Percentiles rank a stretch among this genome's conserved stretches.
Evolutionary conservation across 495 filamentous ascomycete species (phyloP).

Genomic region (Penicillium turbatum): DNA sequence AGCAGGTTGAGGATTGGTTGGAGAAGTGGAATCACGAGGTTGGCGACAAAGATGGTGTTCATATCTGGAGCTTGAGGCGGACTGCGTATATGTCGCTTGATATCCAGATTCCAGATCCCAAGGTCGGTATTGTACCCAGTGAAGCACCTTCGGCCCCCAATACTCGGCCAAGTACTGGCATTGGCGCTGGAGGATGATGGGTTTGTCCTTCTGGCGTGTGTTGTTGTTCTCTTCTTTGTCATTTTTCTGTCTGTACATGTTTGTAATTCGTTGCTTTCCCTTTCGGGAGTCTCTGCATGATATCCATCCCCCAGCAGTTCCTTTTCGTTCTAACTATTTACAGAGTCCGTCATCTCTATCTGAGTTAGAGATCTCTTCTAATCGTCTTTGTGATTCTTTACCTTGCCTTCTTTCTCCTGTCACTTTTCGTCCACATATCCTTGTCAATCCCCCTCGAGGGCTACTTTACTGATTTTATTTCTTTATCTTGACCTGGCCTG

Average conservation of each 20-base stretch:
- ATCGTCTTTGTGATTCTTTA: constrained; percentile 10
- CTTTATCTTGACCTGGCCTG: neutral
- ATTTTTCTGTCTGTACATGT: constrained; percentile 14
- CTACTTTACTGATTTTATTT: constrained; percentile 1
- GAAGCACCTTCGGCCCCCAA: constrained; percentile 36
- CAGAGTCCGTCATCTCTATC: neutral
- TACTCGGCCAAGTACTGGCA: constrained; percentile 39
- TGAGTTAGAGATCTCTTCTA: constrained; percentile 1
- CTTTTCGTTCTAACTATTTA: neutral
- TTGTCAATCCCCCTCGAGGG: constrained; percentile 6
- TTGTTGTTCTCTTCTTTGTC: constrained; percentile 2
- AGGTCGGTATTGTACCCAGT: constrained; percentile 52
- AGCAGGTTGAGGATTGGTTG: constrained; percentile 67
- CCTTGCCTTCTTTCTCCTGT: constrained; percentile 11
- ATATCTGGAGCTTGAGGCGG: constrained; percentile 69
- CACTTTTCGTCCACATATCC: constrained; percentile 8
- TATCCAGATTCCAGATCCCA: constrained; percentile 80
- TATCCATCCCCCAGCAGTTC: constrained; percentile 26
- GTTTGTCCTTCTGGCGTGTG: neutral
- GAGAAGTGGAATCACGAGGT: constrained; percentile 74
- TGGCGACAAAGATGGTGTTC: constrained; percentile 54
- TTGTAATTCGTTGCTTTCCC: constrained; percentile 21
- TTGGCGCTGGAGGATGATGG: constrained; percentile 17
- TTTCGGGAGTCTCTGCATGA: constrained; percentile 24
- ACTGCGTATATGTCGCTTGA: constrained; percentile 88